A percentile compares a stretch with the other conserved stretches of the same genome.
Evolutionary conservation across 2,329 filamentous ascomycete species (phyloP).

Genomic region (Colletotrichum destructivum): DNA sequence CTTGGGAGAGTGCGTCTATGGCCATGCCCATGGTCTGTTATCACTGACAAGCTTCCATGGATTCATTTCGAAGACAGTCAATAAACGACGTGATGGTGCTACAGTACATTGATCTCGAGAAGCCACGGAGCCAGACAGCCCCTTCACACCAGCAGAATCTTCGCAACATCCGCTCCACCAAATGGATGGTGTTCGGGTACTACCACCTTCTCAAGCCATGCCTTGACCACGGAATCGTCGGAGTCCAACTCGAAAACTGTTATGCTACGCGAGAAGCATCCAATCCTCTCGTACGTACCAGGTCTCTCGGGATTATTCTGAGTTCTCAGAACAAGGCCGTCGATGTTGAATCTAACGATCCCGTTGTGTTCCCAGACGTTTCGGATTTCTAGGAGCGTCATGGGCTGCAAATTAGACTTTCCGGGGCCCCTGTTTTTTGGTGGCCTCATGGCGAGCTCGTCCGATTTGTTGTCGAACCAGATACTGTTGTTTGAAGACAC

Average conservation of each 20-base stretch:
- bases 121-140: not conserved
- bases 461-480: not conserved
- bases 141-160: not conserved
- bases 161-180: not conserved
- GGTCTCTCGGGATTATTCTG: not conserved
- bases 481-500: too few relatives aligned
- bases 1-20: not conserved
- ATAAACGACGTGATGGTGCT: too few relatives aligned
- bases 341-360: not conserved
- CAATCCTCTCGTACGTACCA: not conserved
- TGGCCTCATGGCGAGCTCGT: not conserved
- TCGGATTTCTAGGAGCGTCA: not conserved
- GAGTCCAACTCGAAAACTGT: not conserved
- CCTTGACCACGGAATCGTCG: not conserved
- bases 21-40: too few relatives aligned
- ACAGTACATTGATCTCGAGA: too few relatives aligned
- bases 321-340: not conserved
- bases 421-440: not conserved
- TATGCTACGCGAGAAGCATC: not conserved
- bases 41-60: too few relatives aligned
- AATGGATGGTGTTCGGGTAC: too few relatives aligned
- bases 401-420: not conserved
- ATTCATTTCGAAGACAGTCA: too few relatives aligned
- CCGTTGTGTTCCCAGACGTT: not conserved
- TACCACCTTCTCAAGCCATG: not conserved